Percentiles rank a stretch among this genome's conserved stretches.
Conservation (phyloP, 2,329 filamentous ascomycete genomes). For the Pseudophaeomoniella oleicola region DNA sequence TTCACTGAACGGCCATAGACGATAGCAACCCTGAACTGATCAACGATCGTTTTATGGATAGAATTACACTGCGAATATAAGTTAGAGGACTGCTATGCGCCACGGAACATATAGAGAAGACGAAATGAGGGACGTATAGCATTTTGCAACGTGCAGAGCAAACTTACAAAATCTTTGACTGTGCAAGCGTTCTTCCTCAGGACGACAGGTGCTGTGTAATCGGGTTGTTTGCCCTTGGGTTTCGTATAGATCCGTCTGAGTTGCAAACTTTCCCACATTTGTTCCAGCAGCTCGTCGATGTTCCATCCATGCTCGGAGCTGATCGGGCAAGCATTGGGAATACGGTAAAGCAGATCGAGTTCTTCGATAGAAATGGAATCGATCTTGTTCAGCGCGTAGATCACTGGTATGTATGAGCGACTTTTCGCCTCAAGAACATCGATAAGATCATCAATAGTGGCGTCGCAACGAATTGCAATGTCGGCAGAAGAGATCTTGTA, state of each 20-base stretch:
- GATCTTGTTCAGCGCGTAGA: constrained; percentile 98
- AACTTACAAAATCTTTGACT: constrained; percentile 88
- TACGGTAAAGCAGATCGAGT: constrained; percentile 86
- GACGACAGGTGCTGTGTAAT: constrained; percentile 85
- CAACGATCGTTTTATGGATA: constrained; percentile 90
- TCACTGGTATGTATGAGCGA: constrained; percentile 93
- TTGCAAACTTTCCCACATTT: constrained; percentile 96
- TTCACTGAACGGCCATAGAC: constrained; percentile 98
- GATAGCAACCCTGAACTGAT: constrained; percentile 88
- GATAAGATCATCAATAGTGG: constrained; percentile 92
- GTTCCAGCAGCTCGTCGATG: constrained; percentile 86
- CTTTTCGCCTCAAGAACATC: constrained; percentile 90
- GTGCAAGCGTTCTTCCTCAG: constrained; percentile 70
- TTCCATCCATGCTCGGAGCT: constrained; percentile 98
- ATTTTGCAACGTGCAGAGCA: constrained; percentile 13
- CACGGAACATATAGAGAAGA: too few relatives aligned
- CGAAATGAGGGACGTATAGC: too few relatives aligned
- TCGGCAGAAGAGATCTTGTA: constrained; percentile 95
- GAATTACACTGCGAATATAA: constrained; percentile 60
- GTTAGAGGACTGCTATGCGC: constrained; percentile 18
- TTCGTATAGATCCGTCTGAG: constrained; percentile 93
- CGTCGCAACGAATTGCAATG: constrained; percentile 94
- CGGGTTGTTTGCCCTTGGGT: constrained; percentile 85
- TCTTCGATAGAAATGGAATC: constrained; percentile 97
- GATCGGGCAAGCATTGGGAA: constrained; percentile 93